These are phyloP conservation scores for Bonnemaisonia californica DNA, from an alignment of 31 red algal species.

Conservation along the genomic window DNA sequence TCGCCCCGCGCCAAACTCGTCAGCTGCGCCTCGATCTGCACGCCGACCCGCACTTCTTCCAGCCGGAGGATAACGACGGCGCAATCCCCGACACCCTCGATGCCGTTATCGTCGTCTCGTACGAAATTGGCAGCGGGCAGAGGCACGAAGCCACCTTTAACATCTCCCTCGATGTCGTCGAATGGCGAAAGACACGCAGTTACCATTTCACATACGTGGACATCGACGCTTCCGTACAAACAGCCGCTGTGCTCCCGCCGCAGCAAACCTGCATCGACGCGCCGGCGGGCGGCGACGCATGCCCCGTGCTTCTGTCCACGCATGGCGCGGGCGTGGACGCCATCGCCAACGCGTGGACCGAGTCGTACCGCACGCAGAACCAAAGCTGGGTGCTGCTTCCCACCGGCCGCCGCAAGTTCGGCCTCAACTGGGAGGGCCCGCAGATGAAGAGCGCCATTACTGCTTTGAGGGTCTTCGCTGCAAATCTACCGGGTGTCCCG, in stretches of 20 bases:
- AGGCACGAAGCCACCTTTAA: background rate
- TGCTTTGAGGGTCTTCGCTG: slow-evolving; percentile 30
- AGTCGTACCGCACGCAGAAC: slow-evolving; percentile 61
- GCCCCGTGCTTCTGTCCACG: slow-evolving; percentile 51
- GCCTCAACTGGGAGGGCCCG: slow-evolving; percentile 71
- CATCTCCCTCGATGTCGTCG: slow-evolving; percentile 28
- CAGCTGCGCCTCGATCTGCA: slow-evolving; percentile 38
- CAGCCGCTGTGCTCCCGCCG: slow-evolving; percentile 57
- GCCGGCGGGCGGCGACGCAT: slow-evolving; percentile 25
- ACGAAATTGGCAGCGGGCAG: background rate
- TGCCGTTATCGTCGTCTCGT: slow-evolving; percentile 14
- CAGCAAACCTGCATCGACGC: background rate
- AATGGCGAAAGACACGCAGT: slow-evolving; percentile 29
- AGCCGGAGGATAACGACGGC: background rate
- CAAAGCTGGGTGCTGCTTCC: slow-evolving; percentile 64
- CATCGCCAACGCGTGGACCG: slow-evolving; percentile 52
- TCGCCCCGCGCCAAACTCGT: slow-evolving; percentile 25
- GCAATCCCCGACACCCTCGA: background rate
- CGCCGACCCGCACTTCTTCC: slow-evolving; percentile 18
- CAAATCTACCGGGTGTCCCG: slow-evolving; percentile 53
- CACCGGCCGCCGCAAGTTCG: slow-evolving; percentile 60
- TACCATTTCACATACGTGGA: slow-evolving; percentile 63
- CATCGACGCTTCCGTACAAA: slow-evolving; percentile 48
- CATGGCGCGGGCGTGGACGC: slow-evolving; percentile 77
- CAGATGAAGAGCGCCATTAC: slow-evolving; percentile 54